Base-by-base conservation (phyloP, 2,329 filamentous ascomycete genomes). In the Zymoseptoria brevis region DNA sequence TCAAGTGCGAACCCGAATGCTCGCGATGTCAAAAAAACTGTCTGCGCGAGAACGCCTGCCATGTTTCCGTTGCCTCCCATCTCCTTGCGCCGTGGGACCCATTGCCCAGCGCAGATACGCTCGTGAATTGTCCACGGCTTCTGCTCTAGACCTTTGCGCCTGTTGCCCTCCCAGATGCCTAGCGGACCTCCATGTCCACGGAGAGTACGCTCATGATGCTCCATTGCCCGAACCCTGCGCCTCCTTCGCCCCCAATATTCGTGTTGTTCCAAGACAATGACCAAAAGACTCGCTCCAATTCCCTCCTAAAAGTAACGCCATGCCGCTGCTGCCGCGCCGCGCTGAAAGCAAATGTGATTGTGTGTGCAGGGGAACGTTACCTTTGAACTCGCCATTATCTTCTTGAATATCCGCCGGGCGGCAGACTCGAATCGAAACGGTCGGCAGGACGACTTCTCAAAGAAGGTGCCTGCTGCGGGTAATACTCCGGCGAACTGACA, bases 401-500 rank as follows among this genome's bases (percentile, higher is more conserved):
- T 30, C 56, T 60, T 5, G 61, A 55, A 53, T 60, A 64, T 53
- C 57, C 60, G 11, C 59, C 53, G 16, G 56, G 51, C 13, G 60
- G 62, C 11, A 61, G 41, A 22, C 53, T 60, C 19, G 57, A 53
- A 4, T 60, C 54, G 30, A 26, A 61, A 26, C 59, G 35, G 16
- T 45, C 35, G 16, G 35, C 35, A 16, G 35, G 35, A 13, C 35
- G 35, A 7, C 35, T 45, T 45, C 35, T 45, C 35, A n/a, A 45
- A 45, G 35, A 41, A 41, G 35, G 13, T 7, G 13, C 16, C 30
- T 53, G 19, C 8, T 58, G 57, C 19, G 60, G 55, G n/a, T 60
- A 64, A 30, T 67, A 64, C 29, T 69, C 67, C 13, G 62, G 55
- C n/a, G 61, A 60, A 22, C 55, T 53, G 26, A 56, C 45, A 21